Evolutionary conservation across 208 protist genomes (phyloP).

Genomic region (Histomonas meleagridis): DNA sequence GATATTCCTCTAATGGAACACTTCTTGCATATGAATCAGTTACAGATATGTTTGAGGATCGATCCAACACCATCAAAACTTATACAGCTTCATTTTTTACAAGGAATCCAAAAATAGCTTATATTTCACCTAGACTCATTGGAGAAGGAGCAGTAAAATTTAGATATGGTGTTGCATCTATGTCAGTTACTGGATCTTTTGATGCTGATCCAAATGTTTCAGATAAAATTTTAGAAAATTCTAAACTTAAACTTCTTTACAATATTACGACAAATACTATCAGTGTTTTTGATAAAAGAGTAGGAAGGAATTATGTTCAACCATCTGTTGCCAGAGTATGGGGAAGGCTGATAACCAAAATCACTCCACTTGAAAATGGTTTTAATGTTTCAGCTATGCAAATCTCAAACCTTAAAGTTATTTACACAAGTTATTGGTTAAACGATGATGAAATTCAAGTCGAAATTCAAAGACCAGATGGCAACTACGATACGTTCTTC

Average conservation of each 20-base stretch:
- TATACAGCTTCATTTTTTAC: background rate
- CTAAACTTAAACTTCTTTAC: background rate
- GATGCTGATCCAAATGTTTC: background rate
- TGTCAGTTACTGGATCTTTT: background rate
- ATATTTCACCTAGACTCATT: background rate
- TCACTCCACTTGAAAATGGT: background rate
- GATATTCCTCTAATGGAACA: background rate
- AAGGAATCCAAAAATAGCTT: background rate
- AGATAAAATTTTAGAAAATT: background rate
- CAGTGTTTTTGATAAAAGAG: background rate
- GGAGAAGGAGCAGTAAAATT: background rate
- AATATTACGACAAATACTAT: background rate
- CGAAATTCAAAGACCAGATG: background rate
- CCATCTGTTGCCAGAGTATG: background rate
- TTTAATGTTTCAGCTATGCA: background rate
- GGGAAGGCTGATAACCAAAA: background rate
- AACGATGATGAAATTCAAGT: background rate
- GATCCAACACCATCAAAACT: background rate
- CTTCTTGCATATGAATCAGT: background rate
- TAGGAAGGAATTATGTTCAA: background rate
- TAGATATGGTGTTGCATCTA: background rate
- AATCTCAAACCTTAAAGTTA: background rate
- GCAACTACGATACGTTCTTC: background rate
- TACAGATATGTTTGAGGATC: background rate
- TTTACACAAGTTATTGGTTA: background rate